Conservation (phyloP, 2,329 filamentous ascomycete genomes). For the Sclerotinia borealis region DNA sequence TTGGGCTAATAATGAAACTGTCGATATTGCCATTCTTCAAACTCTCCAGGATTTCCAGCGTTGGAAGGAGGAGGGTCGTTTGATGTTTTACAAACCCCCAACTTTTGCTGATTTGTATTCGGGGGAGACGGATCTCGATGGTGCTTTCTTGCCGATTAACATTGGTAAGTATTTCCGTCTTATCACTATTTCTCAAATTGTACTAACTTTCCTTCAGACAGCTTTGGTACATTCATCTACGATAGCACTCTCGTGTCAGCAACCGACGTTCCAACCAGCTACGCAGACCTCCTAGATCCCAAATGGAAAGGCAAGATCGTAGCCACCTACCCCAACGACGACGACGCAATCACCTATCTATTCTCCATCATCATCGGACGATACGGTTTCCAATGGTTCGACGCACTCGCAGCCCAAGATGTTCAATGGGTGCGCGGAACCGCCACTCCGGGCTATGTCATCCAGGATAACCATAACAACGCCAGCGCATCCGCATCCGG, state of each 20-base stretch:
- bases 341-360: neutral
- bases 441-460: neutral
- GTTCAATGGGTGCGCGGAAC: conserved; percentile 4
- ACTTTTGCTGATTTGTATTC: neutral
- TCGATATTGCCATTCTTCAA: conserved; percentile 45
- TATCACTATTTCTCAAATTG: neutral
- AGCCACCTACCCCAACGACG: neutral
- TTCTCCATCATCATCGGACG: neutral
- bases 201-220: neutral
- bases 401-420: neutral
- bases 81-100: neutral
- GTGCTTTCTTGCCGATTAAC: neutral
- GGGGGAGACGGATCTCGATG: neutral
- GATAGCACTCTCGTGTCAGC: neutral
- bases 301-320: conserved; percentile 5
- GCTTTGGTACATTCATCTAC: neutral
- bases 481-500: neutral
- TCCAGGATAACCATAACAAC: neutral
- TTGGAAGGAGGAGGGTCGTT: conserved; percentile 36
- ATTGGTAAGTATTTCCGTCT: neutral
- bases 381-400: neutral
- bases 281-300: neutral
- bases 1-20: conserved; percentile 34
- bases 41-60: conserved; percentile 46
- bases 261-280: conserved; percentile 12